Evolutionary conservation across 192 early-diverging fungal genomes (phyloP).

Genomic region (Spinellus fusiger): DNA sequence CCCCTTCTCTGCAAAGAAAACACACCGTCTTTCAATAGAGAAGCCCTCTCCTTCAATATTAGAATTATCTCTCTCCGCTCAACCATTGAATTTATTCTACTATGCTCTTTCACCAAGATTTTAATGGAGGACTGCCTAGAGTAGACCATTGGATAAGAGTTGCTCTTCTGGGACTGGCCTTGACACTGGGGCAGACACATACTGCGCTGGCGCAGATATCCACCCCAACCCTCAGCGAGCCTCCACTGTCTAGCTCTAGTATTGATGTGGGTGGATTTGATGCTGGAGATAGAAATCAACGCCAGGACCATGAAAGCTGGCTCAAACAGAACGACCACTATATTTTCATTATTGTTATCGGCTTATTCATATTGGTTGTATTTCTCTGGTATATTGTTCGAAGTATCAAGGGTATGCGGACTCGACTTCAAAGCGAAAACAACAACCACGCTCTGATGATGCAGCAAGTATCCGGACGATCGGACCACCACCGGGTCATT

Average conservation of each 20-base stretch:
- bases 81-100: background rate
- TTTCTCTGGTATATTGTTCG: slow-evolving; percentile 17
- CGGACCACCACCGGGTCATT: background rate
- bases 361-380: slow-evolving; percentile 8
- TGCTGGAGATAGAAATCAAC: background rate
- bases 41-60: no score
- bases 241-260: background rate
- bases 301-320: slow-evolving; percentile 13
- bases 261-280: background rate
- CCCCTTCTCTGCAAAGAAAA: no score
- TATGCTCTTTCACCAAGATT: background rate
- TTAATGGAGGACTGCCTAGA: background rate
- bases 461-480: slow-evolving; percentile 1
- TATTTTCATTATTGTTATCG: slow-evolving; percentile 22
- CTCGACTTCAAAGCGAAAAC: slow-evolving; percentile 13
- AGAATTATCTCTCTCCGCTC: no score
- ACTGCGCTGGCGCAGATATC: background rate
- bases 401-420: slow-evolving; percentile 20
- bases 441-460: slow-evolving; percentile 20
- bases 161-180: background rate
- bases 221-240: background rate
- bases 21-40: no score
- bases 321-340: slow-evolving; percentile 13
- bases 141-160: background rate
- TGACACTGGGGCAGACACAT: background rate